These are phyloP conservation scores for Coemansia sp. DNA, from an alignment of 192 early-diverging fungal genomes.

Conservation along the genomic window DNA sequence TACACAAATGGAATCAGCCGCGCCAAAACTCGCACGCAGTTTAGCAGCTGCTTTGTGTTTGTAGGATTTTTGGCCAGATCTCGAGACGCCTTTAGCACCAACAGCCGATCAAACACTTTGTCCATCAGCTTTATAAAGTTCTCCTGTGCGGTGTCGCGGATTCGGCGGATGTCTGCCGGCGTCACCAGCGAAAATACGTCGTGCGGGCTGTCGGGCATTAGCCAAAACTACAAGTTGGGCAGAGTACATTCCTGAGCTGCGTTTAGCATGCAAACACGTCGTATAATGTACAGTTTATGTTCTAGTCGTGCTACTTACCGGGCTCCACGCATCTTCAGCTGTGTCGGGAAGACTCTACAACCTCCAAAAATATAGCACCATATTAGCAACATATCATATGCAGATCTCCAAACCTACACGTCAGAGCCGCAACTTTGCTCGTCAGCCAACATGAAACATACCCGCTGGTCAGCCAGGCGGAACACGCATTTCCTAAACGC, in stretches of 20 bases:
- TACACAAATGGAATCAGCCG: slow-evolving; percentile 83
- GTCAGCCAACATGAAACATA: slow-evolving; percentile 31
- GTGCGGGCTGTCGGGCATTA: slow-evolving; percentile 58
- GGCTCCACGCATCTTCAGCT: slow-evolving; percentile 52
- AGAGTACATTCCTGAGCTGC: not conserved
- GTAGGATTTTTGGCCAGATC: slow-evolving; percentile 56
- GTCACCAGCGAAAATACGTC: slow-evolving; percentile 86
- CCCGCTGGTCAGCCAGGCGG: slow-evolving; percentile 75
- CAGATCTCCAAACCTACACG: no score
- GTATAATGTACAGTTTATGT: not conserved
- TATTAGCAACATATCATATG: not conserved
- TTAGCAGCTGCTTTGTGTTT: slow-evolving; percentile 66
- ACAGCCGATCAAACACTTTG: slow-evolving; percentile 67
- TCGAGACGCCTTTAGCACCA: slow-evolving; percentile 52
- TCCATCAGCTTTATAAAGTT: slow-evolving; percentile 76
- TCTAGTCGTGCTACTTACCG: slow-evolving; percentile 28
- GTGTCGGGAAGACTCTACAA: slow-evolving; percentile 43
- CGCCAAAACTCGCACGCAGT: slow-evolving; percentile 81
- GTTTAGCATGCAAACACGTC: not conserved
- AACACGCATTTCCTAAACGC: slow-evolving; percentile 88
- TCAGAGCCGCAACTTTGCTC: not conserved
- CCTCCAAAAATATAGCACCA: not conserved
- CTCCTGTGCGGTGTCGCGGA: slow-evolving; percentile 70
- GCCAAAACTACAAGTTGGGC: slow-evolving; percentile 63
- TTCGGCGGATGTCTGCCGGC: slow-evolving; percentile 77